Percentiles rank a stretch among this genome's conserved stretches.
Evolutionary conservation across 2,329 filamentous ascomycete genomes (phyloP).

Genomic region (Apiospora malaysiana): DNA sequence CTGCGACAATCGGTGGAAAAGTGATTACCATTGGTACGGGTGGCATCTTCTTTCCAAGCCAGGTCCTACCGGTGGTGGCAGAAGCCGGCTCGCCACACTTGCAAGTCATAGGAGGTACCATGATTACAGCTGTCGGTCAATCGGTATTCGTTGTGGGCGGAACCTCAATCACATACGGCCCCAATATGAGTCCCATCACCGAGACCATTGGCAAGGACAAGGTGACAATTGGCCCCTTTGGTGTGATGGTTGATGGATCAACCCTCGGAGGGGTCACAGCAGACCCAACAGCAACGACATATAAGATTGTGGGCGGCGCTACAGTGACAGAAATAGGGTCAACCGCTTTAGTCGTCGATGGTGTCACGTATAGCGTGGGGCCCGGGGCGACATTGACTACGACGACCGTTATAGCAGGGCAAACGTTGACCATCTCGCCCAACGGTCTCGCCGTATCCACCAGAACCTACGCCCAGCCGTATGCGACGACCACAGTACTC

Average conservation of each 20-base stretch:
- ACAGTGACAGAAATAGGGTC: slow-evolving; percentile 57
- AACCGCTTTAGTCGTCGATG: slow-evolving; percentile 55
- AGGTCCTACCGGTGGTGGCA: slow-evolving; percentile 45
- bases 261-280: slow-evolving; percentile 49
- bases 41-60: slow-evolving; percentile 42
- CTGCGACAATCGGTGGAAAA: slow-evolving; percentile 39
- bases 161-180: slow-evolving; percentile 53
- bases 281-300: slow-evolving; percentile 43
- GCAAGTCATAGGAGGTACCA: slow-evolving; percentile 54
- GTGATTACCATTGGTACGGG: slow-evolving; percentile 37
- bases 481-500: slow-evolving; percentile 48
- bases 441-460: slow-evolving; percentile 54
- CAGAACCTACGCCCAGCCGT: slow-evolving; percentile 52
- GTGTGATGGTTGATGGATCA: slow-evolving; percentile 6
- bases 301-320: slow-evolving; percentile 57
- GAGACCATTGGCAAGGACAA: not conserved
- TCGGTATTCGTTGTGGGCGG: slow-evolving; percentile 48
- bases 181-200: slow-evolving; percentile 40
- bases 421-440: slow-evolving; percentile 58
- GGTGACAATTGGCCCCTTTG: not conserved
- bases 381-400: slow-evolving; percentile 45
- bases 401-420: slow-evolving; percentile 54
- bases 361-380: slow-evolving; percentile 58
- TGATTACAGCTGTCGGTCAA: slow-evolving; percentile 50
- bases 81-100: slow-evolving; percentile 47